These are phyloP conservation scores for Cyberlindnera euphorbiae DNA, from an alignment of 805 yeast genomes.

Conservation along the genomic window DNA sequence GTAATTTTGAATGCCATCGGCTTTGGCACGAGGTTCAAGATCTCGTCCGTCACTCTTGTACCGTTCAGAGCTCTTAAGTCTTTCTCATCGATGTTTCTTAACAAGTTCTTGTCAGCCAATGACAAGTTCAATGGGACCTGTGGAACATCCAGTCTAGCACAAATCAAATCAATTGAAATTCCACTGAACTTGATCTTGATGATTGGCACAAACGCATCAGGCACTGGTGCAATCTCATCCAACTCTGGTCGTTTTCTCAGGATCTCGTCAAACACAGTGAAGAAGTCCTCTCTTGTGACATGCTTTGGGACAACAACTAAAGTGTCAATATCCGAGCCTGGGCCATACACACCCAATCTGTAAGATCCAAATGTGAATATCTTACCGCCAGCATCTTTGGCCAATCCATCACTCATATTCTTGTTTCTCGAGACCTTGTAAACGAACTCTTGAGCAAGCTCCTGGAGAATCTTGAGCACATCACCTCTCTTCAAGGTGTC, in stretches of 20 bases:
- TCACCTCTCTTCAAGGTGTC: conserved; percentile 80
- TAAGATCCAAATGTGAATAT: conserved; percentile 96
- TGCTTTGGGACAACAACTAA: conserved; percentile 96
- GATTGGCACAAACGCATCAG: conserved; percentile 97
- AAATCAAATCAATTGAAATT: conserved; percentile 87
- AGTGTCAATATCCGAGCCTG: conserved; percentile 97
- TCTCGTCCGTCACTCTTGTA: conserved; percentile 95
- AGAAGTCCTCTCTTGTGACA: conserved; percentile 85
- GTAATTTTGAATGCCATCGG: conserved; percentile 92
- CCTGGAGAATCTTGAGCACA: conserved; percentile 67
- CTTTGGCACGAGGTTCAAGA: conserved; percentile 83
- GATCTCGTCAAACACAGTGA: conserved; percentile 69
- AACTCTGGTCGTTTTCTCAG: conserved; percentile 72
- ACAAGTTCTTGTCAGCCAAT: conserved; percentile 76
- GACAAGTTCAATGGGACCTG: conserved; percentile 75
- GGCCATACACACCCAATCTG: conserved; percentile 93
- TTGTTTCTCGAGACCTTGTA: conserved; percentile 71
- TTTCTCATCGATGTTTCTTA: conserved; percentile 84
- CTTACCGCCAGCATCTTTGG: conserved; percentile 95
- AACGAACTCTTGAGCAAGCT: conserved; percentile 76
- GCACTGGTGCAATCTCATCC: conserved; percentile 89
- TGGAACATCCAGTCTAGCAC: conserved; percentile 77
- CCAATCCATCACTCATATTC: conserved; percentile 97
- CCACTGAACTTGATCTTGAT: conserved; percentile 86
- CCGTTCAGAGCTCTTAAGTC: conserved; percentile 91